Base-by-base conservation (phyloP, 306 rosid species). In the Arachis stenosperma region DNA sequence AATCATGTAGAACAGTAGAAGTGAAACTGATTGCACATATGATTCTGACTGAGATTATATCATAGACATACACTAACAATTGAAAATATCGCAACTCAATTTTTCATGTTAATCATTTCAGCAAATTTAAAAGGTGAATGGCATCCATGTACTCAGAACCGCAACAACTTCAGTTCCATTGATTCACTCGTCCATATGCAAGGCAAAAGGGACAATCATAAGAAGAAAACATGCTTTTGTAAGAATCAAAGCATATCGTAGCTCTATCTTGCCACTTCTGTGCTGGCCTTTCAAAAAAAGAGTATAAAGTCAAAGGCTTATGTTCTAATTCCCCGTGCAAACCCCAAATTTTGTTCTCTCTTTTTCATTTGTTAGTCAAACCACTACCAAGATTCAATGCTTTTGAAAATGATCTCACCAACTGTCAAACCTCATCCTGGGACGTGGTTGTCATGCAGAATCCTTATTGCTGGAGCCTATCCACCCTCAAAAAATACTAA, bases 211-310 rank as follows among this genome's bases (percentile, higher is more conserved):
- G 37, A 33, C 3, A 2, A 67, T 51, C 53, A 67, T 53, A 79
- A 67, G 13, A 68, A 79, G 40, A 65, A 73, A 79, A 27, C 58
- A 73, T 30, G 79, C 74, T 22, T 67, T 52, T 9, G 9, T 50
- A 53, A 61, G 71, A 61, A 33, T 22, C 59, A 73, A 67, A 58
- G 62, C 66, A 59, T 40, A 41, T n/a, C 70, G 43, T 67, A 53
- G 61, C 27, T 73, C 42, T 46, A 46, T 46, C 59, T 57, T 46
- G 36, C 67, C 37, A 43, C 42, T 29, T 43, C 29, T 54, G 8
- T 29, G 7, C 67, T 48, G 41, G 74, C 57, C 64, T 27, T 65
- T 8, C 57, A 48, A 39, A 65, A 36, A 50, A 60, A 54, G 39
- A 43, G 40, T 61, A 67, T 52, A 63, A 52, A 41, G 64, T 51